Percentiles rank a stretch among this genome's conserved stretches.
Conservation (phyloP, 1,284 basidiomycete species). For the Heterobasidion occidentale region DNA sequence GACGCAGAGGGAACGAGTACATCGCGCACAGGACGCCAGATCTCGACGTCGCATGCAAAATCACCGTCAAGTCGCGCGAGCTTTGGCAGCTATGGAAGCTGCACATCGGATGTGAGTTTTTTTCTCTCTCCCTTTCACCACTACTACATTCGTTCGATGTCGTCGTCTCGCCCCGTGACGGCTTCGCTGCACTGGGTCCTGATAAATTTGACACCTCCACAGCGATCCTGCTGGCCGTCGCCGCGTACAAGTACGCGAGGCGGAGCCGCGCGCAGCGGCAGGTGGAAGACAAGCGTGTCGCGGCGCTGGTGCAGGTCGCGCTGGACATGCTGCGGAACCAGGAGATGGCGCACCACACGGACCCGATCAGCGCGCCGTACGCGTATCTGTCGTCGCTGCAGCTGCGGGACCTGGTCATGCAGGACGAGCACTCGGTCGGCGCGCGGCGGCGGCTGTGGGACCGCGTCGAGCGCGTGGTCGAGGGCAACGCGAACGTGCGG, state of each 20-base stretch:
- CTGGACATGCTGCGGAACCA: slow-evolving; percentile 81
- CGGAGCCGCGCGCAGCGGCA: slow-evolving; percentile 41
- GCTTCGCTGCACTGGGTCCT: no score
- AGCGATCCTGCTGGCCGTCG: slow-evolving; percentile 19
- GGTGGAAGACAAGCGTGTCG: slow-evolving; percentile 65
- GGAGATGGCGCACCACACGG: slow-evolving; percentile 79
- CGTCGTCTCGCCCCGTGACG: background rate
- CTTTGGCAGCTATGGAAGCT: slow-evolving; percentile 65
- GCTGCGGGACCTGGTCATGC: slow-evolving; percentile 84
- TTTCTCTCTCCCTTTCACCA: background rate
- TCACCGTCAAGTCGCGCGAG: slow-evolving; percentile 63
- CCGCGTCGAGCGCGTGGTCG: slow-evolving; percentile 81
- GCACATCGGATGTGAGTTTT: slow-evolving; percentile 55
- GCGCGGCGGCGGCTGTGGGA: slow-evolving; percentile 76
- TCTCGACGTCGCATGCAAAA: slow-evolving; percentile 64
- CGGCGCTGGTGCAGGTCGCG: slow-evolving; percentile 72
- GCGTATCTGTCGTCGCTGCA: slow-evolving; percentile 86
- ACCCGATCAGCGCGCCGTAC: slow-evolving; percentile 72
- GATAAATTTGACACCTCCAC: background rate
- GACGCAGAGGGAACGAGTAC: slow-evolving; percentile 60
- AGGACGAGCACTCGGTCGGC: slow-evolving; percentile 70
- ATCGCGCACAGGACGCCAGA: slow-evolving; percentile 70
- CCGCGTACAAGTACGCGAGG: slow-evolving; percentile 18
- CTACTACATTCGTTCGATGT: slow-evolving; percentile 1
- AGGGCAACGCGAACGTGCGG: slow-evolving; percentile 92